A percentile compares a stretch with the other conserved stretches of the same genome.
Conservation (phyloP, 805 yeast species). For the Saccharomyces mikatae region DNA sequence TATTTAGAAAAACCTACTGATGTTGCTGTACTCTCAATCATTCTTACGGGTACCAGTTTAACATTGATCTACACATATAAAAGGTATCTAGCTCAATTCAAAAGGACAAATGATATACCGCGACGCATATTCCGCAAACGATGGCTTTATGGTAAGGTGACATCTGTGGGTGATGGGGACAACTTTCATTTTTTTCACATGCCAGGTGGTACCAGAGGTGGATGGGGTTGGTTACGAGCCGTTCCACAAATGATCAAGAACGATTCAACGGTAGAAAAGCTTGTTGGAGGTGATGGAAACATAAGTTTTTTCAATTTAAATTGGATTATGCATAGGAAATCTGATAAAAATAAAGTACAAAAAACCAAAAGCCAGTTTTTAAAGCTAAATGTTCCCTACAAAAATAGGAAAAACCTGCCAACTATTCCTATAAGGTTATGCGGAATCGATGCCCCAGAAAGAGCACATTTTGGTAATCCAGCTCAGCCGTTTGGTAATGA, state of each 20-base stretch:
- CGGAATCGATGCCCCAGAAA: constrained; percentile 96
- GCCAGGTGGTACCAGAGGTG: constrained; percentile 81
- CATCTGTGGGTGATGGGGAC: constrained; percentile 93
- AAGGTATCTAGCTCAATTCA: constrained; percentile 41
- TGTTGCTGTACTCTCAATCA: constrained; percentile 23
- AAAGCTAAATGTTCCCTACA: constrained; percentile 20
- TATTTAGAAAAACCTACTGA: constrained; percentile 4
- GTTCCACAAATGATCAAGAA: constrained; percentile 43
- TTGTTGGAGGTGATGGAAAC: too few relatives aligned
- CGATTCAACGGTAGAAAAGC: not conserved
- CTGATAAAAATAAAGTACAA: not conserved
- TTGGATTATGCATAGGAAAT: not conserved
- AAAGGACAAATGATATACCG: constrained; percentile 46
- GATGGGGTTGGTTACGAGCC: constrained; percentile 87
- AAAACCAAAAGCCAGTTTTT: constrained; percentile 18
- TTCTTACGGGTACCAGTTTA: constrained; percentile 34
- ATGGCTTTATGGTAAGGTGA: constrained; percentile 62
- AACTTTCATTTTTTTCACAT: constrained; percentile 87
- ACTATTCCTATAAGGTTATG: constrained; percentile 78
- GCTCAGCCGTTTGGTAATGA: constrained; percentile 85
- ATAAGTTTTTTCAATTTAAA: not conserved
- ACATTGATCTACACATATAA: constrained; percentile 40
- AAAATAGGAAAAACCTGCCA: constrained; percentile 26
- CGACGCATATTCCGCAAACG: constrained; percentile 34
- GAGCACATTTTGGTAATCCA: constrained; percentile 88